Percentiles rank a stretch among this genome's conserved stretches.
Evolutionary conservation across 108 stramenopile genomes (phyloP).

Genomic region (Discostella stelligeroides): DNA sequence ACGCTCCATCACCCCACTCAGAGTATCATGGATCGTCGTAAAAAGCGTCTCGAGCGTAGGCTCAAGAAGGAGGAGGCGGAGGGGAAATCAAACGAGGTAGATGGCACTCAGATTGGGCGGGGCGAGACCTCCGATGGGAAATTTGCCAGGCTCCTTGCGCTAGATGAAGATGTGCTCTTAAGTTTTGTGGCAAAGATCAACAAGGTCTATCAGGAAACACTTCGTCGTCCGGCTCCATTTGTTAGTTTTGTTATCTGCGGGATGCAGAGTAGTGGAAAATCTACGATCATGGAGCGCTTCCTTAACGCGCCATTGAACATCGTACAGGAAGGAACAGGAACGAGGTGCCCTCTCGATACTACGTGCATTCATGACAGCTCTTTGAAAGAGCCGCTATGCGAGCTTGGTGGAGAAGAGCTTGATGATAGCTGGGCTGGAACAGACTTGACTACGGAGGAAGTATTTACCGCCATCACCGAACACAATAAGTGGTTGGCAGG

Average conservation of each 20-base stretch:
- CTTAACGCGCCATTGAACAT: conserved; percentile 71
- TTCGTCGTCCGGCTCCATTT: conserved; percentile 67
- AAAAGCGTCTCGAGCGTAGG: conserved; percentile 24
- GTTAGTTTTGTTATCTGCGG: conserved; percentile 82
- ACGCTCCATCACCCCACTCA: neutral
- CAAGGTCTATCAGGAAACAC: conserved; percentile 66
- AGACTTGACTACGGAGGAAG: conserved; percentile 57
- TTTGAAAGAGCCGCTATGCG: conserved; percentile 49
- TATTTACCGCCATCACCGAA: conserved; percentile 65
- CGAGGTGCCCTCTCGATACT: conserved; percentile 76
- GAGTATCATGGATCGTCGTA: conserved; percentile 13
- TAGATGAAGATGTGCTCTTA: conserved; percentile 67
- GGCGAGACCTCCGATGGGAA: conserved; percentile 31
- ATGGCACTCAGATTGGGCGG: neutral
- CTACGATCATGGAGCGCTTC: conserved; percentile 83
- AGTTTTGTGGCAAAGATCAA: conserved; percentile 72
- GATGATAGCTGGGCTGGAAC: conserved; percentile 32
- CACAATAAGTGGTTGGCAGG: conserved; percentile 60
- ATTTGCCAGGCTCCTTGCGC: conserved; percentile 53
- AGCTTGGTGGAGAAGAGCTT: conserved; percentile 65
- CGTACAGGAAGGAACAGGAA: conserved; percentile 80
- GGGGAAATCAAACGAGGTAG: conserved; percentile 8
- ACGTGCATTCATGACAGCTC: conserved; percentile 73
- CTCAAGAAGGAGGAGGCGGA: conserved; percentile 19
- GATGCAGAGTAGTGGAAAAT: conserved; percentile 75